Percentiles rank a stretch among this genome's conserved stretches.
Evolutionary conservation across 352 stramenopile species (phyloP).

Genomic region (Globisporangium uncinulatum): DNA sequence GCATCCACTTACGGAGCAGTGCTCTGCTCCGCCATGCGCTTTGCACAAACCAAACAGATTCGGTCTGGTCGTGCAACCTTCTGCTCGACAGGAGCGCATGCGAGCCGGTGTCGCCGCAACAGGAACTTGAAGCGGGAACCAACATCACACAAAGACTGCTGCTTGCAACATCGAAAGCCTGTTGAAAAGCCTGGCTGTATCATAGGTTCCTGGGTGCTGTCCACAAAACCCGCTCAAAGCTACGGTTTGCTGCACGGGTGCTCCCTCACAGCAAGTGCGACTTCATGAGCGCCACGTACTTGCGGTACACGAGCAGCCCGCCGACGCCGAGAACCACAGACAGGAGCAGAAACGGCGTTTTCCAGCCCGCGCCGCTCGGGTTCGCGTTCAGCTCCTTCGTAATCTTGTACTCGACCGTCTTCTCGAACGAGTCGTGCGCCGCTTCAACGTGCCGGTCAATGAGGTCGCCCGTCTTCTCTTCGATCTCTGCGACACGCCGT

Average conservation of each 20-base stretch:
- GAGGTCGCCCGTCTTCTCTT: constrained; percentile 32
- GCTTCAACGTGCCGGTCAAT: constrained; percentile 45
- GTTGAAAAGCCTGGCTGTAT: too few species aligned
- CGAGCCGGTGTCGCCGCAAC: too few species aligned
- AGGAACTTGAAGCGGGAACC: too few species aligned
- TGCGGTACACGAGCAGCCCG: constrained; percentile 62
- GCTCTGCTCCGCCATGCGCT: too few species aligned
- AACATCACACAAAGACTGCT: too few species aligned
- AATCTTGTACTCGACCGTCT: constrained; percentile 73
- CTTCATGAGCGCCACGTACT: constrained; percentile 85
- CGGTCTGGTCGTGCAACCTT: too few species aligned
- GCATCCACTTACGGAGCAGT: too few species aligned
- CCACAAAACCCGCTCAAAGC: neutral
- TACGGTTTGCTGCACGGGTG: neutral
- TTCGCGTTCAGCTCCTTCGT: constrained; percentile 73
- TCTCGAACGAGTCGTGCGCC: constrained; percentile 48
- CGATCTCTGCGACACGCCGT: constrained; percentile 60
- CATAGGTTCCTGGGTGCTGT: too few species aligned
- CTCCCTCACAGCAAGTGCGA: constrained; percentile 72
- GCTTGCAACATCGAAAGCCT: too few species aligned
- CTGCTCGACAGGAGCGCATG: too few species aligned
- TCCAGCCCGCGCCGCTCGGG: constrained; percentile 58
- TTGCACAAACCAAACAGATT: too few species aligned
- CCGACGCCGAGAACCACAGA: constrained; percentile 46
- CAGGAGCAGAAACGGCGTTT: constrained; percentile 72